Evolutionary conservation across 306 rosid species (phyloP).

Genomic region (Quercus ilex): DNA sequence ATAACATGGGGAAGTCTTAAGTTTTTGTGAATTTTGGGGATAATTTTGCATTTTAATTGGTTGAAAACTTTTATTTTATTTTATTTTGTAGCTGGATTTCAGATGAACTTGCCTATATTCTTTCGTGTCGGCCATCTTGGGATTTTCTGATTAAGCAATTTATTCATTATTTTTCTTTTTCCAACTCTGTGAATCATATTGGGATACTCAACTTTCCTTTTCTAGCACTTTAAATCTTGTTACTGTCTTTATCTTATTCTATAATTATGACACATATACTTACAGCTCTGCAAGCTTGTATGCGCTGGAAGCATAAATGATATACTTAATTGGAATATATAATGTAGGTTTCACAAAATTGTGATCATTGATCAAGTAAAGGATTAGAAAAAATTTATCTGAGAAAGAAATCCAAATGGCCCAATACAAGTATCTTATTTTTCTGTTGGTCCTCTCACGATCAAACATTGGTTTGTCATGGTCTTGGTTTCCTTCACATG

Average conservation of each 20-base stretch:
- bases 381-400: background rate
- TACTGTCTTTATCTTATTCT: background rate
- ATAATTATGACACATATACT: background rate
- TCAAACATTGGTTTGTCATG: constrained; percentile 41
- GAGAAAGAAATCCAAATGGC: constrained; percentile 28
- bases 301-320: background rate
- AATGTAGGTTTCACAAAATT: constrained; percentile 18
- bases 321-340: background rate
- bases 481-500: constrained; percentile 60
- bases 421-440: constrained; percentile 11
- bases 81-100: background rate
- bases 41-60: background rate
- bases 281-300: background rate
- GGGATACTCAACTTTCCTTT: background rate
- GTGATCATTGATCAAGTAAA: background rate
- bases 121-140: too few species aligned
- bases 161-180: background rate
- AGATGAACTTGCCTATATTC: too few species aligned
- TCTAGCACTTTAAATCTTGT: constrained; percentile 32
- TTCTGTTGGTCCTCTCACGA: constrained; percentile 20
- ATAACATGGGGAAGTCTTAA: background rate
- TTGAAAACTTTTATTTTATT: background rate
- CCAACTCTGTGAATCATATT: background rate
- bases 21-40: too few species aligned
- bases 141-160: background rate